phyloP scores from a whole-genome alignment of 1,284 basidiomycete species.

The Trametes polyzona region DNA sequence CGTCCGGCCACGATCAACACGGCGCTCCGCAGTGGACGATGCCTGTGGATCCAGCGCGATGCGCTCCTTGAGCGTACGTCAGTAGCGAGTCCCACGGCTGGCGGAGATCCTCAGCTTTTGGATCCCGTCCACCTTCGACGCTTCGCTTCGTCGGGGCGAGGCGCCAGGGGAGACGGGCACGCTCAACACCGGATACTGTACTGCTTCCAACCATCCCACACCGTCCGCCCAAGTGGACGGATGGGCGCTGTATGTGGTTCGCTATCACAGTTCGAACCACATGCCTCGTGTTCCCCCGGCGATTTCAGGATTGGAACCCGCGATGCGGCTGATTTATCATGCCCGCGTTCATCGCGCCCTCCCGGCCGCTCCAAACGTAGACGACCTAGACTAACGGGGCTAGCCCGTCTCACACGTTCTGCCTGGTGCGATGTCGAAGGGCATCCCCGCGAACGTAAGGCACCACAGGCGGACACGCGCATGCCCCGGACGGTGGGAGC shows the following conservation, averaged over 20 bases:
- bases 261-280: not conserved
- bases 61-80: not conserved
- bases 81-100: not conserved
- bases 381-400: not conserved
- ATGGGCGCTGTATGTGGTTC: constrained; percentile 4
- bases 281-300: constrained; percentile 2
- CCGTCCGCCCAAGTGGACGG: not conserved
- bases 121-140: not conserved
- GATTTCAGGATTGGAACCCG: not conserved
- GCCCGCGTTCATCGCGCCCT: not conserved
- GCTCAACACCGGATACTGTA: not conserved
- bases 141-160: not conserved
- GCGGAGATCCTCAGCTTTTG: not conserved
- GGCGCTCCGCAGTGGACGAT: not conserved
- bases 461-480: not conserved
- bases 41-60: not conserved
- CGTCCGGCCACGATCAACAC: not conserved
- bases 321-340: not conserved
- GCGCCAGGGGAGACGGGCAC: not conserved
- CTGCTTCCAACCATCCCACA: not conserved
- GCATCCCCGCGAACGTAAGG: not conserved
- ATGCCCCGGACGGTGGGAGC: not conserved
- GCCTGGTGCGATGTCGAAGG: not conserved
- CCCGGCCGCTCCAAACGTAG: not conserved
- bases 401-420: not conserved